Evolutionary conservation across 208 protist genomes (phyloP).

Genomic region (Novymonas esmeraldas): DNA sequence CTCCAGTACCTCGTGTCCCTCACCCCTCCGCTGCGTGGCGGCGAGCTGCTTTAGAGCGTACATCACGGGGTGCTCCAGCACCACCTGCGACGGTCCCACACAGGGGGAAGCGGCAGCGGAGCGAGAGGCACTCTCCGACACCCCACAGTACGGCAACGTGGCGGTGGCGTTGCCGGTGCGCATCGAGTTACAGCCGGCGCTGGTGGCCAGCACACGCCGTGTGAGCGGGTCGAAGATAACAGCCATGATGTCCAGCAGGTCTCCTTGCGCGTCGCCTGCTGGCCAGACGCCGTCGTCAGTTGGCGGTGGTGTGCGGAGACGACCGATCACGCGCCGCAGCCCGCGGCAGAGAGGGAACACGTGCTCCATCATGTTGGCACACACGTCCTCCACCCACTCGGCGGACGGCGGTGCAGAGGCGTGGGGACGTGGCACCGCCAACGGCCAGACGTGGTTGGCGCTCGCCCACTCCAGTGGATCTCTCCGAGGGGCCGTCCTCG

Average conservation of each 20-base stretch:
- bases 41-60: slow-evolving; percentile 69
- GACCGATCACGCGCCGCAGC: neutral
- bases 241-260: slow-evolving; percentile 50
- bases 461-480: slow-evolving; percentile 50
- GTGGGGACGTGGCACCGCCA: slow-evolving; percentile 69
- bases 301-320: neutral
- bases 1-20: neutral
- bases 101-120: neutral
- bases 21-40: slow-evolving; percentile 18
- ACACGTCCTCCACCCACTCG: slow-evolving; percentile 17
- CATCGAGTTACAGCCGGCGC: slow-evolving; percentile 42
- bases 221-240: slow-evolving; percentile 51
- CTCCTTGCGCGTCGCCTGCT: neutral
- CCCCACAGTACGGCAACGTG: slow-evolving; percentile 40
- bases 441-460: slow-evolving; percentile 71
- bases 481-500: slow-evolving; percentile 51
- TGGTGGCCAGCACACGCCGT: slow-evolving; percentile 46
- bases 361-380: slow-evolving; percentile 21
- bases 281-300: neutral
- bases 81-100: too few species aligned
- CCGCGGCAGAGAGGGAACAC: slow-evolving; percentile 39
- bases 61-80: slow-evolving; percentile 83
- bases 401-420: slow-evolving; percentile 15
- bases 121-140: neutral
- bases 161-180: slow-evolving; percentile 33